Base-by-base conservation (phyloP, 2,329 filamentous ascomycete genomes). In the Fusarium penzigii region DNA sequence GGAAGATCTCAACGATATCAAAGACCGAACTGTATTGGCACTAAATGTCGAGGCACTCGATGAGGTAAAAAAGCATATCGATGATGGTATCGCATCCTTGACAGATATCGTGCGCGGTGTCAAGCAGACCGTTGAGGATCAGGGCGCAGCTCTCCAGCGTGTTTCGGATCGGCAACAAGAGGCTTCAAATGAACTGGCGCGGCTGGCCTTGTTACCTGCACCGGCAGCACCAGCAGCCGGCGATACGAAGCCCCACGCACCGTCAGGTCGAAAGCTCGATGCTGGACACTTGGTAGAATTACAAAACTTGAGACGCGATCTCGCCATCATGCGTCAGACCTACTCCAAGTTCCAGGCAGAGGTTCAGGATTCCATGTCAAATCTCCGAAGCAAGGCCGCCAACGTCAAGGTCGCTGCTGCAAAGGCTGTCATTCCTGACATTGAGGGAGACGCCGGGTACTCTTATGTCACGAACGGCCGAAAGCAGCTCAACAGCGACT, bases 11-110 rank as follows among this genome's bases (percentile, higher is more conserved):
- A 84, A 79, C 16, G 94, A 99, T 68, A 89, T 99, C 65, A 97
- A 96, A 72, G 94, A 99, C 69, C 85, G 93, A 29, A 92, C 92
- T 2, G 94, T 99, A 1, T 79, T 99, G n/a, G 95, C 94, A 0
- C 77, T 99, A 40, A 99, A 99, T 63, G 82, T 97, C 1, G 94
- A 99, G 67, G 84, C 88, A 14, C 80, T 99, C 5, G 94, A 99
- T 68, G 94, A 99, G 72, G 92, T 99, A 38, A 97, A 97, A 74
- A 86, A 87, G 44, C 94, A 97, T 67, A 92, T 99, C 59, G 94
- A 99, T 58, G 93, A 99, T 59, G 91, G 92, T 40, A 79, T 99
- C 46, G 87, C 87, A 10, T 85, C 87, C 7, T 78, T 99, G 45
- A 90, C 87, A 59, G 84, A 85, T 51, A 82, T 96, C 29, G 86